Percentiles rank a stretch among this genome's conserved stretches.
These are phyloP conservation scores for Physcomitrium patens DNA, from an alignment of 225 moss, liverwort and hornwort species.

Conservation along the genomic window DNA sequence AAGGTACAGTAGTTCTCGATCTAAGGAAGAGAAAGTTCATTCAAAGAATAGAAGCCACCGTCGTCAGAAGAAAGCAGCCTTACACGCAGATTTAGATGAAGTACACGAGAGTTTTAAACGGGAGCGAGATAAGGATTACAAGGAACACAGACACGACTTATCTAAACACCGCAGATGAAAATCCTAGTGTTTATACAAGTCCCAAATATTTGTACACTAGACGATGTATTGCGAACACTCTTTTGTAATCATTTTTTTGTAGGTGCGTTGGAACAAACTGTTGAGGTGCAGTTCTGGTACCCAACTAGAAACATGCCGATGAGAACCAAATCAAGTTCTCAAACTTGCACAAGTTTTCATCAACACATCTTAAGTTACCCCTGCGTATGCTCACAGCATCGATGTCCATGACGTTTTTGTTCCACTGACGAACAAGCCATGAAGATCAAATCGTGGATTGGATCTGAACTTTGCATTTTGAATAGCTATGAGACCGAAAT, in stretches of 20 bases:
- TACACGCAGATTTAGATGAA: slow-evolving; percentile 40
- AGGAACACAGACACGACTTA: slow-evolving; percentile 21
- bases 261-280: neutral
- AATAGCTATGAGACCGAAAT: no score
- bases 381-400: no score
- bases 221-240: slow-evolving; percentile 9
- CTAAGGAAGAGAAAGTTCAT: slow-evolving; percentile 25
- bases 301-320: no score
- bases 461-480: no score
- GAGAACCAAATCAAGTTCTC: no score
- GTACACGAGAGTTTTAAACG: slow-evolving; percentile 45
- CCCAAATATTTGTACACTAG: slow-evolving; percentile 30
- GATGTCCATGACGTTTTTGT: no score
- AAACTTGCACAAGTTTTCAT: no score
- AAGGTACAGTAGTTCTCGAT: slow-evolving; percentile 33
- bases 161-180: slow-evolving; percentile 16
- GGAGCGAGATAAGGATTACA: slow-evolving; percentile 35
- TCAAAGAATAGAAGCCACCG: neutral
- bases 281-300: neutral
- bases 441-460: no score
- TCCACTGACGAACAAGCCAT: no score
- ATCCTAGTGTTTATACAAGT: neutral
- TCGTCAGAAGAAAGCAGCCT: slow-evolving; percentile 28
- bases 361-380: no score
- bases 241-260: neutral